Conservation (phyloP, 768 basidiomycete species). For the Artomyces pyxidatus region DNA sequence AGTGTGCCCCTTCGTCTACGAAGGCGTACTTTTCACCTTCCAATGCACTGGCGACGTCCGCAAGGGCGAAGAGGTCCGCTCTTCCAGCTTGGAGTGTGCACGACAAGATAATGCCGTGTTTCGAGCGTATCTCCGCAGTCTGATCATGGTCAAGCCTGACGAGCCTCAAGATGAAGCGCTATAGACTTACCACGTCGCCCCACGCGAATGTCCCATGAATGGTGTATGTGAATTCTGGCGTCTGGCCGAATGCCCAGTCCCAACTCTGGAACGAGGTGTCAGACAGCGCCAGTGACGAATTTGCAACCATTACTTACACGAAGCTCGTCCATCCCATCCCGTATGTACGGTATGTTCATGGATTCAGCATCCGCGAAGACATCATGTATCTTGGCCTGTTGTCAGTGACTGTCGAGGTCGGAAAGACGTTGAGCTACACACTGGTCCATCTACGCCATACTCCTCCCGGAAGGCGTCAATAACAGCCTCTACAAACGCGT, state of each 20-base stretch:
- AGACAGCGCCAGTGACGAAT: neutral
- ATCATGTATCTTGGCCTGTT: constrained; percentile 13
- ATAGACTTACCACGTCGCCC: constrained; percentile 32
- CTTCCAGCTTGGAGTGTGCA: constrained; percentile 26
- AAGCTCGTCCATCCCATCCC: constrained; percentile 64
- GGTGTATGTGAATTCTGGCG: constrained; percentile 82
- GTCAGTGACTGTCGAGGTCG: neutral
- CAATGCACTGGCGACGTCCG: constrained; percentile 21
- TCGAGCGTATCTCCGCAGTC: constrained; percentile 47
- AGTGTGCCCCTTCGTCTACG: constrained; percentile 20
- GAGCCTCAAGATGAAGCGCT: too few species aligned
- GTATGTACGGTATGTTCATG: constrained; percentile 49
- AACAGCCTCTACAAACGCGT: constrained; percentile 62
- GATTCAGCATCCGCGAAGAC: constrained; percentile 41
- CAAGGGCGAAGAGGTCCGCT: constrained; percentile 16
- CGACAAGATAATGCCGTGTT: constrained; percentile 56
- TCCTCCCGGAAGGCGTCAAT: constrained; percentile 56
- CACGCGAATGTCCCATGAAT: constrained; percentile 30
- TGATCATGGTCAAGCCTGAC: too few species aligned
- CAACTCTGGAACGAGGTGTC: constrained; percentile 51
- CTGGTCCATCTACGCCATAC: constrained; percentile 37
- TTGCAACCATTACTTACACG: constrained; percentile 35
- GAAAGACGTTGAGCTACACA: constrained; percentile 3
- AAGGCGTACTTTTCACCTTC: constrained; percentile 33
- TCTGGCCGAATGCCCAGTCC: constrained; percentile 92